Base-by-base conservation (phyloP, 108 stramenopile species). In the Fistulifera solaris region DNA sequence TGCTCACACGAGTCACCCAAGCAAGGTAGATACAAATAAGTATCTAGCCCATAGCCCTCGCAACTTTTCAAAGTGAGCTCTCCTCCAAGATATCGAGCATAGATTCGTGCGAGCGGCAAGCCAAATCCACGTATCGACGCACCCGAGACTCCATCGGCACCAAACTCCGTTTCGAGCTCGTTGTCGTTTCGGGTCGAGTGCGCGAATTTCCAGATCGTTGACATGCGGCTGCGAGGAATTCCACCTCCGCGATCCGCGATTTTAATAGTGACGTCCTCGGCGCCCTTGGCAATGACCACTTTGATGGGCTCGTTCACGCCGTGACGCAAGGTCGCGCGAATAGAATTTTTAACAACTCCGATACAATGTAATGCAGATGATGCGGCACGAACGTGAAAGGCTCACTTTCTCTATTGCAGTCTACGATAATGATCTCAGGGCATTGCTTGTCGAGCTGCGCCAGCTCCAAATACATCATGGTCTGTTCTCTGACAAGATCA, bases 11-110 rank as follows among this genome's bases (percentile, higher is more conserved):
- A 76, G 38, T 77, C 75, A 38, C 94, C 94, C 14, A 95, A 67
- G 23, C 85, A 63, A 11, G 90, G 86, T 22, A 98, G 61, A 61
- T 98, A 90, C 25, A 98, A 53, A 51, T 97, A 99, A 0, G 96
- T 96, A 81, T 99, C 99, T 14, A 98, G 77, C 31, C 99, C 99
- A 61, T 98, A 97, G n/a, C 99, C 99, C 56, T 99, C 96, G 87
- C 97, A 88, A 7, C 84, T 83, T 60, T 96, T 96, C 18, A 99
- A 59, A 15, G 89, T 84, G 21, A 99, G 73, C 64, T 99, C 99
- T 5, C 99, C 99, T 18, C 95, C 96, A 59, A 99, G 95, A 68
- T 98, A 98, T 22, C 99, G 78, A 6, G 97, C 97, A 65, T 97
- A 98, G 41, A 93, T 91, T 25, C 99, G 63, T 24, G 93, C 77